These are phyloP conservation scores for Raphanus hybrid DNA, from an alignment of 441 rosid species.

Conservation along the genomic window DNA sequence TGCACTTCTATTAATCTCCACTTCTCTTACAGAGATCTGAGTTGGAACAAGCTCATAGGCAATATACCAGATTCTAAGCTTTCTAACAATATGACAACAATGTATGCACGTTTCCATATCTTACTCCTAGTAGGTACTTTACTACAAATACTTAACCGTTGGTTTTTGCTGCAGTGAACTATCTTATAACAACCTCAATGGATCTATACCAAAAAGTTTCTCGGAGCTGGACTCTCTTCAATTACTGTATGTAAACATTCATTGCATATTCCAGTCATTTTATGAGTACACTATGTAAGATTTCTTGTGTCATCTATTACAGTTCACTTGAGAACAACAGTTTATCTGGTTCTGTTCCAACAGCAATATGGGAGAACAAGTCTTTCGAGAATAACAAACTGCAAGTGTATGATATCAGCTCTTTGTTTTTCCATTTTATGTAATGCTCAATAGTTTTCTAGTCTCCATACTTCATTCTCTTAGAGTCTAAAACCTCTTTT, in stretches of 20 bases:
- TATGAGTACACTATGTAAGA: neutral
- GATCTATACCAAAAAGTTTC: constrained; percentile 72
- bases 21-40: constrained; percentile 65
- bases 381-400: constrained; percentile 54
- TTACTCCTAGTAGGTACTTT: neutral
- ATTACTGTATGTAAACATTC: constrained; percentile 56
- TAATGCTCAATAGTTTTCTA: constrained; percentile 5
- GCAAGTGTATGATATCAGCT: constrained; percentile 52
- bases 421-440: neutral
- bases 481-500: constrained; percentile 32
- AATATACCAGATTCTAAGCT: constrained; percentile 65
- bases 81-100: constrained; percentile 68
- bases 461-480: constrained; percentile 6
- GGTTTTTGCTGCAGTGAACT: constrained; percentile 59
- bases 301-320: constrained; percentile 28
- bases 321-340: constrained; percentile 79
- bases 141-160: neutral
- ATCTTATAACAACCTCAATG: constrained; percentile 69
- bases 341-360: constrained; percentile 68
- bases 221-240: constrained; percentile 69
- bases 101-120: constrained; percentile 53
- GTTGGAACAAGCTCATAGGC: constrained; percentile 70
- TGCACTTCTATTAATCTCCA: neutral
- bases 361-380: constrained; percentile 62
- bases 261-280: neutral